A percentile compares a stretch with the other conserved stretches of the same genome.
These are phyloP conservation scores for Tubosaeta sp. DNA, from an alignment of 768 basidiomycete species.

Conservation along the genomic window DNA sequence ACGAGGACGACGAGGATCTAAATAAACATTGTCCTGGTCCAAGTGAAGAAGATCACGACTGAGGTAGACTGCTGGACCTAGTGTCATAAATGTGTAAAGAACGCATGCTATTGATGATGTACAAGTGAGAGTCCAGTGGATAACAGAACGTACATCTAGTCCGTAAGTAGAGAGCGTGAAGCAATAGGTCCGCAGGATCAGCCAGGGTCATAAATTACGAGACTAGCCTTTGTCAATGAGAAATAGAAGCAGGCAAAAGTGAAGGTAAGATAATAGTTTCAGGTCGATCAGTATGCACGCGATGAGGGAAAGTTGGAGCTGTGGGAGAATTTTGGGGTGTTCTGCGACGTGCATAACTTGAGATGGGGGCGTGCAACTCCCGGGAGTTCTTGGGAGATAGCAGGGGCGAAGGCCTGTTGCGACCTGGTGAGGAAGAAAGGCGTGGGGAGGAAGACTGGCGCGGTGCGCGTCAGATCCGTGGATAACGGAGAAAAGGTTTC, in stretches of 20 bases:
- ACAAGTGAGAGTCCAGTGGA: constrained; percentile 28
- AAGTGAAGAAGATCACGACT: constrained; percentile 79
- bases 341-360: constrained; percentile 73
- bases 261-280: constrained; percentile 47
- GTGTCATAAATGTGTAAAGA: constrained; percentile 8
- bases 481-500: constrained; percentile 23
- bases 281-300: constrained; percentile 27
- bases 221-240: constrained; percentile 13
- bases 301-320: constrained; percentile 55
- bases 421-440: constrained; percentile 38
- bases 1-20: constrained; percentile 59
- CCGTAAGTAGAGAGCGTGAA: constrained; percentile 17
- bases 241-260: constrained; percentile 41
- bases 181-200: background rate
- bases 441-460: constrained; percentile 32
- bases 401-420: constrained; percentile 41
- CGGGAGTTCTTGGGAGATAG: constrained; percentile 47
- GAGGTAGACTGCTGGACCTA: constrained; percentile 16
- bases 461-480: constrained; percentile 28
- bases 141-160: constrained; percentile 18
- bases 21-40: constrained; percentile 64
- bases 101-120: constrained; percentile 25
- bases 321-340: constrained; percentile 72
- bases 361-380: constrained; percentile 68
- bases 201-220: background rate